A percentile compares a stretch with the other conserved stretches of the same genome.
phyloP scores from a whole-genome alignment of 768 basidiomycete genomes.

The Hericium alpestre region DNA sequence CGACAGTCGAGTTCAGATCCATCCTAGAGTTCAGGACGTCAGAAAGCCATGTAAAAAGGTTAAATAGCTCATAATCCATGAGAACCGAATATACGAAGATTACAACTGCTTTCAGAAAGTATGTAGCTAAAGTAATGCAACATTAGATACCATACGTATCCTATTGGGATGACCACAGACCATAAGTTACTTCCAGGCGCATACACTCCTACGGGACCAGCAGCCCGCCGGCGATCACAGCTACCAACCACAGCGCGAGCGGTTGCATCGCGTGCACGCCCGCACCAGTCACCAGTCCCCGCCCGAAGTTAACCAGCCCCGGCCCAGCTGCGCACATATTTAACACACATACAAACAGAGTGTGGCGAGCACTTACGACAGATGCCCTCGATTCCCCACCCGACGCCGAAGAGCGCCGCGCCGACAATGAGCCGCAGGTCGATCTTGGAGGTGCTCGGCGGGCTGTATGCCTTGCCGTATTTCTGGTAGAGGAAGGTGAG shows the following conservation, averaged over 20 bases:
- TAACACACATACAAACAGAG: not conserved
- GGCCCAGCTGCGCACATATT: constrained; percentile 39
- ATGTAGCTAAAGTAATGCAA: no score
- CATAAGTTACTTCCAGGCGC: no score
- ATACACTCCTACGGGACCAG: constrained; percentile 3
- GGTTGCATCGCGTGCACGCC: constrained; percentile 18
- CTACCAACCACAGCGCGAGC: constrained; percentile 30
- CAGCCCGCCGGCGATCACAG: constrained; percentile 19
- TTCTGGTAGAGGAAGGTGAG: constrained; percentile 33
- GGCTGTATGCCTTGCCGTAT: constrained; percentile 28
- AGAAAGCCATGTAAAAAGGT: no score
- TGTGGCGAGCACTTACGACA: constrained; percentile 39
- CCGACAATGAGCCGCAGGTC: constrained; percentile 39
- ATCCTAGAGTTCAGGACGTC: no score
- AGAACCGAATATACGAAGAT: no score
- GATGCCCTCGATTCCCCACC: constrained; percentile 51
- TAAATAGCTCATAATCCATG: no score
- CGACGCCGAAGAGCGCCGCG: constrained; percentile 47
- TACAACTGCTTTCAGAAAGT: no score
- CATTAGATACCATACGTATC: no score
- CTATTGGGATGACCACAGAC: no score
- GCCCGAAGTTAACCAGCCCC: constrained; percentile 50
- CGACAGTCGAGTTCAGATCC: no score
- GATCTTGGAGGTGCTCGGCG: constrained; percentile 25
- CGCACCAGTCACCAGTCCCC: constrained; percentile 29